phyloP scores from a whole-genome alignment of 75 land plant genomes.

The Pinus albicaulis region DNA sequence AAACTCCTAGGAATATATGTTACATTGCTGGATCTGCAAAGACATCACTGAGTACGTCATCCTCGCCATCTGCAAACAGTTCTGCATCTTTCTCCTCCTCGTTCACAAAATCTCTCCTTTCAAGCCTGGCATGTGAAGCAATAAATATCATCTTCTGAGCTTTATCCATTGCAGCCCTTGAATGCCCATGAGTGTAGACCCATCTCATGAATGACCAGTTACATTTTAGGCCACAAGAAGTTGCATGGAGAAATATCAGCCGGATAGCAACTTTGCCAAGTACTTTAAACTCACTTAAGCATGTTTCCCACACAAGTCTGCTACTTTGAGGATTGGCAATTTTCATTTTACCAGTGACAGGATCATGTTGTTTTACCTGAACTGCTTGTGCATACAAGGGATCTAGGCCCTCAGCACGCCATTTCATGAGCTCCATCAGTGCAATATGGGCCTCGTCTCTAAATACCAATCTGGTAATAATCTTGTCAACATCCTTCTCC shows the following conservation, averaged over 20 bases:
- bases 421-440: conserved; percentile 95
- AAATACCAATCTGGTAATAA: conserved; percentile 74
- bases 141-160: conserved; percentile 92
- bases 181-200: conserved; percentile 43
- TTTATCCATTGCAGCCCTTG: conserved; percentile 53
- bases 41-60: conserved; percentile 58
- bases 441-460: conserved; percentile 93
- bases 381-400: conserved; percentile 94
- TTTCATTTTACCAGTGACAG: conserved; percentile 79
- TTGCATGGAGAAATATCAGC: conserved; percentile 87
- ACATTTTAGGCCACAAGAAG: conserved; percentile 78
- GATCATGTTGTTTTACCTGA: conserved; percentile 82
- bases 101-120: conserved; percentile 56
- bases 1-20: conserved; percentile 7
- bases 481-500: conserved; percentile 90
- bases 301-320: conserved; percentile 96
- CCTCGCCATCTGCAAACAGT: conserved; percentile 63
- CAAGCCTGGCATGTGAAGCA: conserved; percentile 81
- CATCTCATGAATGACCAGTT: conserved; percentile 71
- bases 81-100: conserved; percentile 88
- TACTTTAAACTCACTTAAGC: conserved; percentile 77
- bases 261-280: conserved; percentile 86
- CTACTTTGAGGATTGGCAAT: conserved; percentile 84
- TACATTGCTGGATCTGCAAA: conserved; percentile 43
- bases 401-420: conserved; percentile 93